Evolutionary conservation across 202 grass and related monocot genomes (phyloP).

Genomic region (Setaria italica): DNA sequence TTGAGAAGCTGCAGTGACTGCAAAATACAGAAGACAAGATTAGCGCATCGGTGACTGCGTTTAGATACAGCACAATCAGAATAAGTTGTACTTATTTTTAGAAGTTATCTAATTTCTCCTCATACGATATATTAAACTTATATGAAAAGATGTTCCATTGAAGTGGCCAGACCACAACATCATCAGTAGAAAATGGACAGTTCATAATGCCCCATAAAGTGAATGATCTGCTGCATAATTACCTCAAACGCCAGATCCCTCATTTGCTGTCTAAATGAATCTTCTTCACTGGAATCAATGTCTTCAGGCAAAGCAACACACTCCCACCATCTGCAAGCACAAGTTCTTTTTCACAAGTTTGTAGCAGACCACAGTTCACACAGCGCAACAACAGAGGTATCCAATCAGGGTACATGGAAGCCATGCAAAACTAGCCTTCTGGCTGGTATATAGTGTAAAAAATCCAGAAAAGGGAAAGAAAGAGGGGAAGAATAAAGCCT

Average conservation of each 20-base stretch:
- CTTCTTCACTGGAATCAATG: constrained; percentile 72
- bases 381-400: background rate
- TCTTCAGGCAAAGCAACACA: constrained; percentile 90
- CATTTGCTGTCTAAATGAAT: constrained; percentile 80
- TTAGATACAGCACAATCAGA: background rate
- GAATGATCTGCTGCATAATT: constrained; percentile 46
- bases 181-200: constrained; percentile 8
- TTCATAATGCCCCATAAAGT: background rate
- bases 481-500: constrained; percentile 12
- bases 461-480: background rate
- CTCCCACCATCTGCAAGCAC: constrained; percentile 93
- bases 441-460: background rate
- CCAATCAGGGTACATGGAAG: constrained; percentile 19
- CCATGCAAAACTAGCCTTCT: background rate
- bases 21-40: constrained; percentile 43
- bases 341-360: constrained; percentile 19
- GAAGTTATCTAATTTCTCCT: background rate
- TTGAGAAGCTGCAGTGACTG: constrained; percentile 92
- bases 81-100: background rate
- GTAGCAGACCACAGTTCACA: background rate
- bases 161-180: constrained; percentile 24
- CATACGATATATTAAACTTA: constrained; percentile 9
- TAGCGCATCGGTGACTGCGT: background rate
- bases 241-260: constrained; percentile 85
- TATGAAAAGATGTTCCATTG: constrained; percentile 13